A percentile compares a stretch with the other conserved stretches of the same genome.
Conservation (phyloP, 2,329 filamentous ascomycete species). For the Aureobasidium sp. region DNA sequence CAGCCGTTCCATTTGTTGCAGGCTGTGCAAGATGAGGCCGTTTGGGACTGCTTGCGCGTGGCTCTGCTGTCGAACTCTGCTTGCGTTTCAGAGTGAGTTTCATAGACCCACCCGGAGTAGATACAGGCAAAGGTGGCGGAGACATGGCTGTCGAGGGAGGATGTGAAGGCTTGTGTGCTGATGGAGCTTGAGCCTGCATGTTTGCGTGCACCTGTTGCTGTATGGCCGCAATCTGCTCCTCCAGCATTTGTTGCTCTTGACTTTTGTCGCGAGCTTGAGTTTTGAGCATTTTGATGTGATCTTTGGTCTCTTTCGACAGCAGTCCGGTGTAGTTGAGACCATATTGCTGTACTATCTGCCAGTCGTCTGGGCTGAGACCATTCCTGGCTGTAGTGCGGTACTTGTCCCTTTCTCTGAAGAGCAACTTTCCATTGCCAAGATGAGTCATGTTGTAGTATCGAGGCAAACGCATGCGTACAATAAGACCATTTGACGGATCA, state of each 20-base stretch:
- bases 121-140: conserved; percentile 17
- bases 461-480: conserved; percentile 48
- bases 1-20: conserved; percentile 3
- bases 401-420: conserved; percentile 25
- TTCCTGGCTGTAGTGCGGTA: conserved; percentile 25
- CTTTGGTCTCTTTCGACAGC: conserved; percentile 19
- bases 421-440: conserved; percentile 43
- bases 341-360: conserved; percentile 24
- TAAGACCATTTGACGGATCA: conserved; percentile 43
- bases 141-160: conserved; percentile 16
- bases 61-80: conserved; percentile 19
- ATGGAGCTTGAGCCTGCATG: background rate
- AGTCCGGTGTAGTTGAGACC: conserved; percentile 28
- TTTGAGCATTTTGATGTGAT: conserved; percentile 18
- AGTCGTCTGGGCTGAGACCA: conserved; percentile 26
- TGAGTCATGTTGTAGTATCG: conserved; percentile 51
- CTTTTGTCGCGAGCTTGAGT: conserved; percentile 12
- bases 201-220: background rate
- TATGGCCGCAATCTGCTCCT: conserved; percentile 13
- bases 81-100: conserved; percentile 28
- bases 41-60: conserved; percentile 24
- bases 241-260: conserved; percentile 16
- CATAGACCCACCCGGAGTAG: conserved; percentile 10
- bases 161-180: conserved; percentile 8
- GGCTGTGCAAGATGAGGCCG: conserved; percentile 22